Base-by-base conservation (phyloP, 2,329 filamentous ascomycete genomes). In the Capronia americana region DNA sequence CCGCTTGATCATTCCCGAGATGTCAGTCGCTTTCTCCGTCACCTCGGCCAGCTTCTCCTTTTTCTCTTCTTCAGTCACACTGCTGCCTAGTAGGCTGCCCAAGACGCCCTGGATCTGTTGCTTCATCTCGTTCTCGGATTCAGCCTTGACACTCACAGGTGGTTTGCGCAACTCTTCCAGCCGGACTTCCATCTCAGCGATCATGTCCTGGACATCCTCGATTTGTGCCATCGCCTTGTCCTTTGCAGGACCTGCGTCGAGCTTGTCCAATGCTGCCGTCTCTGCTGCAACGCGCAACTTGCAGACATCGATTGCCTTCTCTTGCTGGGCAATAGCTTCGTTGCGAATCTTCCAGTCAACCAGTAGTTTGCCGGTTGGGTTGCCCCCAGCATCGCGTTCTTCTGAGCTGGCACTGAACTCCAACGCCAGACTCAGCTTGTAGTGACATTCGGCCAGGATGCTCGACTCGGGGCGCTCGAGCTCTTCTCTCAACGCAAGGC, bases 381-480 rank as follows among this genome's bases (percentile, higher is more conserved):
- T 8, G 75, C 78, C 48, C 70, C 84, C 64, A 73, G 80, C 34
- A 69, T 82, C 56, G 32, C 75, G 74, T 17, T 74, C 73, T 66
- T 77, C 77, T 32, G 89, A 91, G 54, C 95, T 87, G 0, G 92
- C 95, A 3, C 92, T 92, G 73, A 98, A 98, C 76, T 99, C 95
- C 30, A 99, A 86, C 0, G 95, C 95, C 17, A 99, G 86, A 0
- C 94, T 97, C 28, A 99, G 88, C 80, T 97, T 98, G 83, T 91
- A 99, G 81, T 99, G 93, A 17, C 92, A 94, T 81, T 99, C 95
- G 50, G 95, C 94, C 64, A 98, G 86, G 59, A 96, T 86, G 73
- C 93, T 91, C 14, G 92, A 92, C 69, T 96, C 92, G 57, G 90
- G 85, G 0, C 92, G 86, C 75, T 92, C 93, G 2, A 98, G 85